Evolutionary conservation across 2,329 filamentous ascomycete species (phyloP).

Genomic region (Colletotrichum godetiae): DNA sequence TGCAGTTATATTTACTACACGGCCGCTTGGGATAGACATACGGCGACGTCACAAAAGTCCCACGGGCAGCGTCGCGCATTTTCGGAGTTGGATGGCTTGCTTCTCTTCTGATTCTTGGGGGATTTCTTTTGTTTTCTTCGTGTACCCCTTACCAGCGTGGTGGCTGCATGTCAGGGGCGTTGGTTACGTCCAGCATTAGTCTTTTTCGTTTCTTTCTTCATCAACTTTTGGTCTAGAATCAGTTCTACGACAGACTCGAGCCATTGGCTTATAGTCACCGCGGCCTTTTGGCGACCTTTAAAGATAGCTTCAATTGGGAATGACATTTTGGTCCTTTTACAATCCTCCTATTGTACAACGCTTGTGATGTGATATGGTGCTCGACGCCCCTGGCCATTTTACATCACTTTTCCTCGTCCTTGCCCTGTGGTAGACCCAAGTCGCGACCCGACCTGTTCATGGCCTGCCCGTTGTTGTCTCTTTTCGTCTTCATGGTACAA

Average conservation of each 20-base stretch:
- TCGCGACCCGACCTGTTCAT: not conserved
- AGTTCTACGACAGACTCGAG: not conserved
- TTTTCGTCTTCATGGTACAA: not conserved
- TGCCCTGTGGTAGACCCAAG: not conserved
- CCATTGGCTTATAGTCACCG: not conserved
- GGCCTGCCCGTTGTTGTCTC: not conserved
- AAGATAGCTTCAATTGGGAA: conserved; percentile 11
- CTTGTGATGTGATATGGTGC: not conserved
- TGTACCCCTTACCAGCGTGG: conserved; percentile 14
- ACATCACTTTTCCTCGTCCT: not conserved
- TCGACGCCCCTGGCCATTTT: not conserved
- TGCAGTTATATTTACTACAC: conserved; percentile 1
- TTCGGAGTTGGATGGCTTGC: conserved; percentile 17
- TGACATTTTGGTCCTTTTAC: conserved; percentile 13
- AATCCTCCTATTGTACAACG: conserved; percentile 16
- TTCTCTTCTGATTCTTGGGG: not conserved
- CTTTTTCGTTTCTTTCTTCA: not conserved
- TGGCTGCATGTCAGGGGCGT: conserved; percentile 22
- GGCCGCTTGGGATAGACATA: conserved; percentile 23
- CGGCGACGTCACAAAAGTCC: not conserved
- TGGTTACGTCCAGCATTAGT: not conserved
- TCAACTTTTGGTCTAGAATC: not conserved
- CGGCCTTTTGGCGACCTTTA: not conserved
- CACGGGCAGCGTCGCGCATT: conserved; percentile 16
- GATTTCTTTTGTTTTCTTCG: not conserved